Evolutionary conservation across 75 land plant genomes (phyloP), one percentile per base, ranked within the genome.

Genomic region (Cupressus sempervirens): DNA sequence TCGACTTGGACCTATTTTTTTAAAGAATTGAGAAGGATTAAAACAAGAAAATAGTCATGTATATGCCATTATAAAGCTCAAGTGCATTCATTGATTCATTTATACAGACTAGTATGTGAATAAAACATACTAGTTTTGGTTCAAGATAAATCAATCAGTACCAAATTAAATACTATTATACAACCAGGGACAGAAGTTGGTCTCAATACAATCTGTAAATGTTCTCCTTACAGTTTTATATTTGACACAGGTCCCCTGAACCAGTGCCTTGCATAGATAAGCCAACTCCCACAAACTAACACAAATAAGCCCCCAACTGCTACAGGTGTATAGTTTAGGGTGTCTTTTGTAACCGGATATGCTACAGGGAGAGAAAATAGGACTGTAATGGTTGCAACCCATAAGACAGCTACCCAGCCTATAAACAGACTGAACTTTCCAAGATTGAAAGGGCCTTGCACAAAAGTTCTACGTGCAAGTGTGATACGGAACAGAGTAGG

Each of bases 341-440:
- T 96, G 70, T 92, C 86, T 26, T 76, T 82, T 1, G 94, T 96
- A 7, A 93, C 32, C 0, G 97, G 98, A 67, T 95, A 96, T 26
- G 88, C 85, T 9, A 93, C 93, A 7, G 98, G 98, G 41, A 95
- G 83, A 32, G 93, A 96, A 88, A 96, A 96, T 83, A 96, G 92
- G 29, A 96, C 89, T 7, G 95, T 91, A 45, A 96, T 96, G 35
- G 90, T 93, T 38, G 85, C 85, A 56, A 95, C 98, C 98, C 97
- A 96, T 13, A 95, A 53, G 38, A 96, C 98, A 23, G 97, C 93
- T 34, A 95, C 76, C 97, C 98, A 96, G 48, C 98, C 98, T 34
- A 95, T 84, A 7, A 91, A 7, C 30, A 96, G 34, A 2, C 98
- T 90, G 48, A 84, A 92, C 1, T 86, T 84, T 0, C 97, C 98